Conservation (phyloP, 2,329 filamentous ascomycete genomes). For the Neofusicoccum sp. region DNA sequence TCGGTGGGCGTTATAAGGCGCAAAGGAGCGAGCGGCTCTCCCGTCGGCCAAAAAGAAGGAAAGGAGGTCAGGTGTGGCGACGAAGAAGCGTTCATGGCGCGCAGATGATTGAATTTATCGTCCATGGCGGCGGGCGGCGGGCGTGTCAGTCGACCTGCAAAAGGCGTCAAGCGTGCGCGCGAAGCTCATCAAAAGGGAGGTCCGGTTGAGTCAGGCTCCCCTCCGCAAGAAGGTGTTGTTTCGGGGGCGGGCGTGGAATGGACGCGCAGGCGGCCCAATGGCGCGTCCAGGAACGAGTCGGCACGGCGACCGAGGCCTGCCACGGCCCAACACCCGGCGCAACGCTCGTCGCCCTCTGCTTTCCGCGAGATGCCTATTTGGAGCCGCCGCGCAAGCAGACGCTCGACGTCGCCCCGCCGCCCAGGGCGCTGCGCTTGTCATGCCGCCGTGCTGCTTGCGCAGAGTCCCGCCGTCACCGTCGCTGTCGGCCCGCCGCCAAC, state of each 20-base stretch:
- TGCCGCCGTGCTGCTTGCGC: no score
- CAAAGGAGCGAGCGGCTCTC: no score
- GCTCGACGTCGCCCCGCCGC: no score
- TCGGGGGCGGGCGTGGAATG: constrained; percentile 1
- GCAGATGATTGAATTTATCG: constrained; percentile 3
- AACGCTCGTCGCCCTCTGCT: no score
- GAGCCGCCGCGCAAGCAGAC: no score
- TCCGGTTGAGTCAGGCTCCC: constrained; percentile 2
- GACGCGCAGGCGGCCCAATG: background rate
- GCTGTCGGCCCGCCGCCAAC: background rate
- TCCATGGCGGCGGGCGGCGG: background rate
- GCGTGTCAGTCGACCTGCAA: background rate
- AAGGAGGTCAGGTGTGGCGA: no score
- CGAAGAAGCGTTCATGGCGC: background rate
- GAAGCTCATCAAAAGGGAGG: constrained; percentile 10
- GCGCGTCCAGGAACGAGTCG: background rate
- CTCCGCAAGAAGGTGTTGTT: constrained; percentile 1
- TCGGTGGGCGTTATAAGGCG: no score
- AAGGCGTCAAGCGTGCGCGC: background rate
- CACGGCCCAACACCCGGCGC: background rate
- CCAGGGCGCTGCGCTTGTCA: no score
- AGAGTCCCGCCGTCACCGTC: background rate
- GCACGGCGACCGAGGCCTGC: background rate
- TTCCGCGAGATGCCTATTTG: no score
- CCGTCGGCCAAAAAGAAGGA: no score